Evolutionary conservation across 352 stramenopile genomes (phyloP), one percentile per base, ranked within the genome.

Genomic region (Phytophthora pistaciae): DNA sequence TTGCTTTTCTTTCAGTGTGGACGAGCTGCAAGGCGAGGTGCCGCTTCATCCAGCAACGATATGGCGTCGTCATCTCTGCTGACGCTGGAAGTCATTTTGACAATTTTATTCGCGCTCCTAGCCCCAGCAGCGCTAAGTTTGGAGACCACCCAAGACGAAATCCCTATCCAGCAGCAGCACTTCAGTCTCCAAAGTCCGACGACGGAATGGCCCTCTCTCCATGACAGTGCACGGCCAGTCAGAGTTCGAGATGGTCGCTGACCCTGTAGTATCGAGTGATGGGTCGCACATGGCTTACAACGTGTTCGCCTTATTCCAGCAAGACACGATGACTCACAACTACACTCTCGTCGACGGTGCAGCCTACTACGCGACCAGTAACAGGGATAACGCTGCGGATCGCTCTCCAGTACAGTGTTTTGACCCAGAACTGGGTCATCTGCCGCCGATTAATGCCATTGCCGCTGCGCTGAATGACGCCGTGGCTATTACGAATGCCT

Each of bases 151-250:
- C 7, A 16, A n/a, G 40, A 8, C 18, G 13, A 2, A 10, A 33
- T 33, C 9, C 25, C 25, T 33, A 9, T 8, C 14, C 40, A 9
- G 29, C 29, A 33, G 29, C 29, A n/a, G 25, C n/a, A n/a, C n/a
- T 27, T 27, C 25, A 3, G 3, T 27, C 25, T 27, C 25, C 25
- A 29, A 29, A 29, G 25, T 29, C 25, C 25, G 25, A 29, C 25
- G 25, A 29, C 65, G 4, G 56, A 70, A 25, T 72, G 66, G 40
- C 75, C 65, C 5, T 74, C 67, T 10, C 38, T 87, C 70, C 40
- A 79, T 81, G 79, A 33, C 50, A 38, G 33, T 82, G 16, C 64
- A 77, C 23, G 70, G 75, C 1, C 50, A 71, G 20, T 72, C 72
- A 21, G 16, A 70, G 7, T 77, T 82, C 25, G 25, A 29, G 27